phyloP scores from a whole-genome alignment of 495 filamentous ascomycete species.

The Viridothelium virens region DNA sequence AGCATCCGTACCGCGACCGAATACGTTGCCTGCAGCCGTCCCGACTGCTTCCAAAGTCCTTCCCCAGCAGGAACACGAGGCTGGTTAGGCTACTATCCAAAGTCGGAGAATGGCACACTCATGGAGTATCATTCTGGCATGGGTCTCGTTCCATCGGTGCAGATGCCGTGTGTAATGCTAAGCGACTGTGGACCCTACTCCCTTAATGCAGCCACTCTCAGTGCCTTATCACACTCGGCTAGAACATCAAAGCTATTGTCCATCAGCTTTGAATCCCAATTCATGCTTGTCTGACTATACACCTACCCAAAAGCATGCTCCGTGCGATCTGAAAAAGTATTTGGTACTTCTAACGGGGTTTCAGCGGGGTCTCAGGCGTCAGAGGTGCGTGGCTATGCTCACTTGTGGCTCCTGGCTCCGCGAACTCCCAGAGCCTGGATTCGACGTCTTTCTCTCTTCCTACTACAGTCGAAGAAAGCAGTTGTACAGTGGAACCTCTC shows the following conservation, averaged over 20 bases:
- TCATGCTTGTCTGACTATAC: not conserved
- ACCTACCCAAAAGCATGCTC: not conserved
- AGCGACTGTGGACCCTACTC: too few relatives aligned
- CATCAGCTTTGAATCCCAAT: not conserved
- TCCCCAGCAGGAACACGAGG: too few relatives aligned
- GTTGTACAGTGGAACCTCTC: not conserved
- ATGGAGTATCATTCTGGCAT: too few relatives aligned
- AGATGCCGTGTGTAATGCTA: too few relatives aligned
- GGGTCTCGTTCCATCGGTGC: too few relatives aligned
- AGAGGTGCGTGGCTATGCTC: not conserved
- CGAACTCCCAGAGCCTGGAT: not conserved
- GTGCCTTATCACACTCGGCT: not conserved
- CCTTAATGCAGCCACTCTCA: not conserved
- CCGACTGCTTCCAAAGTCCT: too few relatives aligned
- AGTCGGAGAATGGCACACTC: too few relatives aligned
- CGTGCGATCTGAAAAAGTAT: not conserved
- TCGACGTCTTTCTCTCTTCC: not conserved
- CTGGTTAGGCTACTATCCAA: too few relatives aligned
- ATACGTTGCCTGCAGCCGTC: too few relatives aligned
- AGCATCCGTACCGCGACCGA: too few relatives aligned
- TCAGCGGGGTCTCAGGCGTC: too few relatives aligned
- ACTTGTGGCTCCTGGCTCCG: not conserved
- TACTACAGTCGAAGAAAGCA: not conserved
- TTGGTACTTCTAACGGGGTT: not conserved
- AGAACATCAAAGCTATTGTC: not conserved